Evolutionary conservation across 2,329 filamentous ascomycete genomes (phyloP).

Genomic region (Aureobasidium melanogenum): DNA sequence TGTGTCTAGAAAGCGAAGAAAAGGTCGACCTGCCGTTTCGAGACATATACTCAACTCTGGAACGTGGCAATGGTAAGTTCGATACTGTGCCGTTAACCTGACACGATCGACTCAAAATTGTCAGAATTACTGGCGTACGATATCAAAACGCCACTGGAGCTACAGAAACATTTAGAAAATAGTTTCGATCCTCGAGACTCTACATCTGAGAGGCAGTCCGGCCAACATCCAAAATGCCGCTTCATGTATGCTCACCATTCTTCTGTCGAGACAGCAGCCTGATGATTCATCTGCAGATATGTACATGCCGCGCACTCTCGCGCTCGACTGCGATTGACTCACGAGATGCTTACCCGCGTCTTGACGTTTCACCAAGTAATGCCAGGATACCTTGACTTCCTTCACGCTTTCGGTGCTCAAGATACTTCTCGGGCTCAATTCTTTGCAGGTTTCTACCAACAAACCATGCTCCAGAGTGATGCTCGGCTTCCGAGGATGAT

Average conservation of each 20-base stretch:
- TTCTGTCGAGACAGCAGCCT: not conserved
- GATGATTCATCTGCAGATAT: not conserved
- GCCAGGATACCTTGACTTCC: conserved; percentile 32
- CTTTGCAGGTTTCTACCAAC: not conserved
- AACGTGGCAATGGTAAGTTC: not conserved
- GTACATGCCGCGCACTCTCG: not conserved
- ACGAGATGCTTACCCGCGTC: conserved; percentile 16
- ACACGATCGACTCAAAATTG: no score
- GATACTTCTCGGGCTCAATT: conserved; percentile 23
- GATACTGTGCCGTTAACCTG: no score
- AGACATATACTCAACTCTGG: not conserved
- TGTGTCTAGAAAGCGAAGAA: not conserved
- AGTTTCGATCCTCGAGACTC: not conserved
- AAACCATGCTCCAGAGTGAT: not conserved
- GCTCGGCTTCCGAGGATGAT: conserved; percentile 25
- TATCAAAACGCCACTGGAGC: not conserved
- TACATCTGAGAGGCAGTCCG: not conserved
- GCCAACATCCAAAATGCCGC: not conserved
- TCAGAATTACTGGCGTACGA: not conserved
- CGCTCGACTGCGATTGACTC: conserved; percentile 12
- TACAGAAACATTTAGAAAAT: not conserved
- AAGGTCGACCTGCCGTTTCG: not conserved
- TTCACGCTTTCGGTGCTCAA: conserved; percentile 30
- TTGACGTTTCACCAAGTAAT: conserved; percentile 32
- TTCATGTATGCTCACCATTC: not conserved